Base-by-base conservation (phyloP, 2,329 filamentous ascomycete species). In the Fusarium pininemorale region DNA sequence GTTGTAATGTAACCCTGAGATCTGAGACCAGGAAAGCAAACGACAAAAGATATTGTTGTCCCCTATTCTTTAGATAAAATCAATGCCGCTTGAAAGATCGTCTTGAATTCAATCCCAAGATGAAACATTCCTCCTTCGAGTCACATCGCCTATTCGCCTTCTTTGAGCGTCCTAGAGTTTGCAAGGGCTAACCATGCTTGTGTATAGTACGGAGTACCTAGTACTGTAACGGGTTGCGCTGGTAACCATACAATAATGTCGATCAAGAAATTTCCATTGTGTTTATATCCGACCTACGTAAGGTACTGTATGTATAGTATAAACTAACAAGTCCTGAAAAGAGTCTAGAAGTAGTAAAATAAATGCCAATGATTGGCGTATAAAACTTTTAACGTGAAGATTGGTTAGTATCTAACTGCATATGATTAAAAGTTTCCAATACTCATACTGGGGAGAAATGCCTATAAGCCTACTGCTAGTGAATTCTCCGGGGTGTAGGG, bases 1-100 rank as follows among this genome's bases (percentile, higher is more conserved):
- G 32, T 61, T 47, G 44, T n/a, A 51, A 62, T 66, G 39, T 57
- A 47, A 66, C 51, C 60, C 63, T 71, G 63, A 57, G 59, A 69
- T 70, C 55, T 37, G 20, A 41, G 35, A 59, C 32, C 26, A 66
- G 7, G 51, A 26, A 38, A 22, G 16, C 16, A 45, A 53, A 24
- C 18, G n/a, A 16, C n/a, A 7, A 37, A 37, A 38, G 32, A 54
- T 38, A 26, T 38, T 38, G 18, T 3, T 38, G 10, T 54, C 14
- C 35, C 32, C 10, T 16, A 20, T 26, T 37, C 10, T 54, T 26
- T 38, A 12, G 50, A 54, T 16, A 26, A 54, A 13, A 16, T 38
- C 6, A 14, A 38, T 38, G 14, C 7, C 16, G 9, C 13, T 26
- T 16, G 22, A n/a, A 50, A 8, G 28, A 32, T 32, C 11, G 22